Evolutionary conservation across 164 flowering plant species (phyloP), one percentile per base, ranked within the genome.

Genomic region (Sedum album): DNA sequence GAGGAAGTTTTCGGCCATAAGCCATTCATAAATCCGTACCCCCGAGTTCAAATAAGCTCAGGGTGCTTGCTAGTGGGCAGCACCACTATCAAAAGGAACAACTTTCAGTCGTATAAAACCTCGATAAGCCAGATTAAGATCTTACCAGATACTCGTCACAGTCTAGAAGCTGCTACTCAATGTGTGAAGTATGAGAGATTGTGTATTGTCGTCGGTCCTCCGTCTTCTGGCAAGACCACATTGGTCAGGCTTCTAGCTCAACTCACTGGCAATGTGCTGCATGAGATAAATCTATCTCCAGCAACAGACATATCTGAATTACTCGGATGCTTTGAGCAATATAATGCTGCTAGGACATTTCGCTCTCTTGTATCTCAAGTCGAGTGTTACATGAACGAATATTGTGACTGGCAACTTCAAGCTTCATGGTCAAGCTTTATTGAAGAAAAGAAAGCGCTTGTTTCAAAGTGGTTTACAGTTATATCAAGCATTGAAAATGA

Each of bases 251-350:
- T 88, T 67, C 85, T 90, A 46, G 87, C 97, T 23, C 83, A 92
- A 73, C 86, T 92, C 67, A 87, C 94, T 53, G 99, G 99, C 20
- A 92, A 88, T 74, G 84, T 80, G 25, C 81, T 95, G 20, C 79
- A 86, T 75, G 97, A 89, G 68, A 68, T 90, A 49, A 90, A 83
- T 81, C 96, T 95, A 71, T 95, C 99, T 2, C 77, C 96, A 60
- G 85, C 91, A 10, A 86, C 97, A 42, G 99, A 95, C 74, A 92
- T 89, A 60, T 90, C 97, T 70, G 99, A 95, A 49, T 70, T 95
- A 72, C 88, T 95, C 76, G 99, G 99, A 68, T 88, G 88, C 73
- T 95, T 95, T 77, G 99, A 95, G 82, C 97, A 95, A 69, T 86
- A 86, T 68, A 80, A 88, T 74, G 84, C 90, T 31, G 76, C 80